A percentile compares a stretch with the other conserved stretches of the same genome.
These are phyloP conservation scores for Pontederia paniculata DNA, from an alignment of 176 grass and related monocot species.

Conservation along the genomic window DNA sequence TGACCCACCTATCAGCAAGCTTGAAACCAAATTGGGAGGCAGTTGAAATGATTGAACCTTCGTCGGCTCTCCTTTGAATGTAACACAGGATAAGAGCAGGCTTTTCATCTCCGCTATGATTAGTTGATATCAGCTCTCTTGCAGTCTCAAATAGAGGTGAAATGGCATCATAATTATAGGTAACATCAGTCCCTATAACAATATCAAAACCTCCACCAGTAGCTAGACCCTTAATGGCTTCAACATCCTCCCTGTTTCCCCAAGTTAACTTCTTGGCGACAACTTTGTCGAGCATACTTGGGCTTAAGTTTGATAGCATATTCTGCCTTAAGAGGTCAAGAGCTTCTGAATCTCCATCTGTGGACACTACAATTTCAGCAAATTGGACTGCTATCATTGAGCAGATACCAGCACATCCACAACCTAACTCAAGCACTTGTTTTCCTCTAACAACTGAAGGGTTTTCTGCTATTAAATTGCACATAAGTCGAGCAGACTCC, in stretches of 20 bases:
- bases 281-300: slow-evolving; percentile 32
- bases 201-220: slow-evolving; percentile 45
- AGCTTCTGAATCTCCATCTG: slow-evolving; percentile 73
- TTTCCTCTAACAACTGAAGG: slow-evolving; percentile 56
- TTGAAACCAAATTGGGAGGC: slow-evolving; percentile 40
- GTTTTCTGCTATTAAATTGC: slow-evolving; percentile 66
- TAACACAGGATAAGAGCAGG: slow-evolving; percentile 68
- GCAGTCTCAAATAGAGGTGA: slow-evolving; percentile 70
- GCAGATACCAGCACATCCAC: slow-evolving; percentile 79
- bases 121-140: slow-evolving; percentile 43
- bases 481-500: slow-evolving; percentile 85
- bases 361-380: slow-evolving; percentile 54
- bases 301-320: slow-evolving; percentile 39
- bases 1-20: slow-evolving; percentile 73
- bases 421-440: slow-evolving; percentile 70
- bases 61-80: slow-evolving; percentile 67
- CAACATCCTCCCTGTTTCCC: slow-evolving; percentile 48
- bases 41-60: slow-evolving; percentile 41
- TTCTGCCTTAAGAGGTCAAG: slow-evolving; percentile 63
- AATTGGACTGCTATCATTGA: slow-evolving; percentile 68
- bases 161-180: slow-evolving; percentile 69
- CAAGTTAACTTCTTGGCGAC: slow-evolving; percentile 46
- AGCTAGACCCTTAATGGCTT: slow-evolving; percentile 32
- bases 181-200: slow-evolving; percentile 81
- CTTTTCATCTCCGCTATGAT: slow-evolving; percentile 4